Base-by-base conservation (phyloP, 2,329 filamentous ascomycete genomes). In the Penicillium olsonii region DNA sequence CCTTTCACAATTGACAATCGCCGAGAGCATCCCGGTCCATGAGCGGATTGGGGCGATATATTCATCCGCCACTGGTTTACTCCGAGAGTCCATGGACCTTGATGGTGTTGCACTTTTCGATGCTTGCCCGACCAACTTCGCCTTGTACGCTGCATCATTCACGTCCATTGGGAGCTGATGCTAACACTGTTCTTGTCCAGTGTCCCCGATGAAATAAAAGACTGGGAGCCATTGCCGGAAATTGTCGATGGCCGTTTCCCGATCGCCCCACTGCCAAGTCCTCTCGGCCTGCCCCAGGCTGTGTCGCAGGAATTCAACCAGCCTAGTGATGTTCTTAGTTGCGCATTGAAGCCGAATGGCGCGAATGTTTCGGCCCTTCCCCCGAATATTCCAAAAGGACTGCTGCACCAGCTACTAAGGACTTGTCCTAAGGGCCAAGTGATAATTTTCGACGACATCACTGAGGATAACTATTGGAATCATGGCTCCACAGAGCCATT, bases 31-130 rank as follows among this genome's bases (percentile, higher is more conserved):
- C 2, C 51, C 45, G 4, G 47, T 53, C 7, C 50, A 51, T 1
- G 44, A 53, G 35, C 45, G 50, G 4, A 45, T 59, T 26, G 33
- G 46, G 2, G 48, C 57, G 5, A 60, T 77, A 3, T 76, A 76
- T 33, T 66, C 71, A 0, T 71, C 69, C 19, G 76, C 75, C 9
- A 72, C 74, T 20, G 64, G 65, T 8, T 68, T 76, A 2, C 67
- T 78, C 10, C 63, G 71, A 2, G 64, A 74, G 17, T 69, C 73
- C 0, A 61, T 76, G 33, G 69, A 75, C 35, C 58, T 72, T 0
- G 68, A 71, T 18, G 73, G 72, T 2, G 54, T 59, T 4, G 59
- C 64, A 1, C 66, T 68, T 8, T 55, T 72, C 5, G 44, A 55
- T 46, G 48, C 57, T 6, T 20, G 51, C 35, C 60, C 47, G 12